These are phyloP conservation scores for Fusarium secorum DNA, from an alignment of 2,329 filamentous ascomycete genomes.

Conservation along the genomic window DNA sequence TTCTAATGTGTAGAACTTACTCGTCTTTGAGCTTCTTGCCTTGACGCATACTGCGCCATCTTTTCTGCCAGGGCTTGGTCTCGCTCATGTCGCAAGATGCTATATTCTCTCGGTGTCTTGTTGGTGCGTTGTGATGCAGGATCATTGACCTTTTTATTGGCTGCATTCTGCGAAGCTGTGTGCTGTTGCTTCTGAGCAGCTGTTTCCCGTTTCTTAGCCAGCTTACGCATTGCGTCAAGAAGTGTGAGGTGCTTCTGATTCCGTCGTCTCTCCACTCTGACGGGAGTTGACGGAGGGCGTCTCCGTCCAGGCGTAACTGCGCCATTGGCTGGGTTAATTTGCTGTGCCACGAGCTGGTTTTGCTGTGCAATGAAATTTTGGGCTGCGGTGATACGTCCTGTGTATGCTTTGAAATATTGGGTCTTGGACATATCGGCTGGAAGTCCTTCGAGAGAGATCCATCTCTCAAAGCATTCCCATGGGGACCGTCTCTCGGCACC, in stretches of 20 bases:
- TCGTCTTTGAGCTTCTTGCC: slow-evolving; percentile 67
- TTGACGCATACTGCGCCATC: slow-evolving; percentile 62
- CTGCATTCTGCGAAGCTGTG: slow-evolving; percentile 77
- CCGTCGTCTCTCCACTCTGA: slow-evolving; percentile 85
- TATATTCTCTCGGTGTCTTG: slow-evolving; percentile 91
- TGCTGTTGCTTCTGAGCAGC: slow-evolving; percentile 88
- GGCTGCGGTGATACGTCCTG: slow-evolving; percentile 66
- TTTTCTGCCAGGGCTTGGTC: slow-evolving; percentile 73
- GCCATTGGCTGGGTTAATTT: slow-evolving; percentile 54
- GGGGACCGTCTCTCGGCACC: slow-evolving; percentile 89
- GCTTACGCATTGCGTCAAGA: slow-evolving; percentile 93
- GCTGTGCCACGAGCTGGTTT: slow-evolving; percentile 60
- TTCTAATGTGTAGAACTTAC: slow-evolving; percentile 50
- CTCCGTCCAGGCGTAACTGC: slow-evolving; percentile 59
- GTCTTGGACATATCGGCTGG: slow-evolving; percentile 95
- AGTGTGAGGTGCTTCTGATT: slow-evolving; percentile 87
- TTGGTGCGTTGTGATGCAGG: slow-evolving; percentile 57
- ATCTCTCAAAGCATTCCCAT: slow-evolving; percentile 98
- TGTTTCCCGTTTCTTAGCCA: slow-evolving; percentile 93
- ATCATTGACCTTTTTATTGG: slow-evolving; percentile 83
- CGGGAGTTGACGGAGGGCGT: slow-evolving; percentile 74
- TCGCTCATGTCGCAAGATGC: slow-evolving; percentile 84
- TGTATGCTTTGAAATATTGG: slow-evolving; percentile 85
- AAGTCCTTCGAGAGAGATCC: slow-evolving; percentile 89
- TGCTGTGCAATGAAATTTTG: slow-evolving; percentile 63